Conservation (phyloP, 2,329 filamentous ascomycete species). For the Colletotrichum viniferum region DNA sequence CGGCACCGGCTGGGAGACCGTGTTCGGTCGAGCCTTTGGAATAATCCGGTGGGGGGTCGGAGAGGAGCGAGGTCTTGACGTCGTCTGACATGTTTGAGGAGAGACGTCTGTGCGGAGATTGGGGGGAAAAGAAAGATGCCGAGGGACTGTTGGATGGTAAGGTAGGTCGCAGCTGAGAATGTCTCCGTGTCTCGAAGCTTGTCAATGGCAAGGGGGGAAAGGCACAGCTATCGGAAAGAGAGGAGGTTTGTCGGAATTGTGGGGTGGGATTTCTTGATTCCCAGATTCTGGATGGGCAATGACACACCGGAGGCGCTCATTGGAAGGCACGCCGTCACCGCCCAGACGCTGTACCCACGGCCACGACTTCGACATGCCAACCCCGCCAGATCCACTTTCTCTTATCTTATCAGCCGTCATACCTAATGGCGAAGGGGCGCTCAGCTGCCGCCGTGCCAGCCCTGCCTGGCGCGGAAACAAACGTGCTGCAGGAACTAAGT, state of each 20-base stretch:
- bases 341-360: neutral
- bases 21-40: slow-evolving; percentile 44
- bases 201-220: neutral
- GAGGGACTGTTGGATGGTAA: neutral
- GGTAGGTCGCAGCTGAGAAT: neutral
- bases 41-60: slow-evolving; percentile 52
- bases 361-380: neutral
- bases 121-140: neutral
- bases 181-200: neutral
- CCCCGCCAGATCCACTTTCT: slow-evolving; percentile 18
- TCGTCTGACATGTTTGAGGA: neutral
- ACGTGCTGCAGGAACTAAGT: slow-evolving; percentile 20
- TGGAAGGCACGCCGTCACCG: neutral
- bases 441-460: slow-evolving; percentile 1
- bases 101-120: neutral
- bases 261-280: slow-evolving; percentile 8
- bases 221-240: neutral
- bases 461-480: slow-evolving; percentile 11
- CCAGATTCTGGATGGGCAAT: neutral
- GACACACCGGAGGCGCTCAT: neutral
- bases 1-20: slow-evolving; percentile 20
- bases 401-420: slow-evolving; percentile 7
- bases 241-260: slow-evolving; percentile 6
- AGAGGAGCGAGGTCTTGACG: neutral
- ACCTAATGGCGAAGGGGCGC: neutral